Evolutionary conservation across 306 rosid species (phyloP).

Genomic region (barrel medic (Medicago truncatula)): MtrunA17r5.0-ANR NC_053043.1:4294001-4294500

Average conservation of each 20-base stretch:
- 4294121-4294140: slow-evolving; percentile 71
- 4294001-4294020: slow-evolving; percentile 39
- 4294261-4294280: slow-evolving; percentile 42
- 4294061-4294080: not conserved
- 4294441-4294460: slow-evolving; percentile 42
- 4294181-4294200: slow-evolving; percentile 29
- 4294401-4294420: slow-evolving; percentile 18
- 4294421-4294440: not conserved
- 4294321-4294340: slow-evolving; percentile 92
- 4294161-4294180: slow-evolving; percentile 27
- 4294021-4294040: slow-evolving; percentile 20
- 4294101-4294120: slow-evolving; percentile 75
- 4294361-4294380: slow-evolving; percentile 41
- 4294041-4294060: not conserved
- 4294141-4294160: slow-evolving; percentile 95
- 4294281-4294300: slow-evolving; percentile 74
- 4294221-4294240: slow-evolving; percentile 51
- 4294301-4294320: slow-evolving; percentile 97
- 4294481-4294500: slow-evolving; percentile 7
- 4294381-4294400: not conserved
- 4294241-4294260: slow-evolving; percentile 42
- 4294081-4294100: slow-evolving; percentile 41
- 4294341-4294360: slow-evolving; percentile 81
- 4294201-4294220: slow-evolving; percentile 47
- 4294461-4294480: not conserved